phyloP scores from a whole-genome alignment of 805 yeast species.

The Lachancea waltii region DNA sequence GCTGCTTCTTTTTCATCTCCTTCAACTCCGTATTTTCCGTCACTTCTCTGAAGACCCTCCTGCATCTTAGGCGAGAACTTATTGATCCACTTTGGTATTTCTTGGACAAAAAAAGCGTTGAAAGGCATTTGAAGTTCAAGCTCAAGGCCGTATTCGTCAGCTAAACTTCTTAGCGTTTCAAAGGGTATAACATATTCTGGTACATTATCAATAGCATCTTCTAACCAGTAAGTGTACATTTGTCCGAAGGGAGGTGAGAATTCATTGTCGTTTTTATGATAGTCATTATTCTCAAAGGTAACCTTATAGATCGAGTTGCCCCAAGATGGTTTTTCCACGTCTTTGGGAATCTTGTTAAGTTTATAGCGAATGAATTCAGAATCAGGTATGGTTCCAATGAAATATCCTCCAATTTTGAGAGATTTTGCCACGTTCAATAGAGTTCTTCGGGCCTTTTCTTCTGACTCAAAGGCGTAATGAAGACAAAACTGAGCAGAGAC shows the following conservation, averaged over 20 bases:
- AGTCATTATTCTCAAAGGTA: constrained; percentile 66
- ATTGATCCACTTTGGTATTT: constrained; percentile 60
- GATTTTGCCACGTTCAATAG: constrained; percentile 71
- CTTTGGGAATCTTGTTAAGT: constrained; percentile 42
- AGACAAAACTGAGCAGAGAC: constrained; percentile 89
- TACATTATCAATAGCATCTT: constrained; percentile 93
- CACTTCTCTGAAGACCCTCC: constrained; percentile 65
- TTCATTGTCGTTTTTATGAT: constrained; percentile 58
- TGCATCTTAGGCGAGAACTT: constrained; percentile 53
- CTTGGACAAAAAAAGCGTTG: constrained; percentile 72
- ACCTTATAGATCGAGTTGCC: constrained; percentile 84
- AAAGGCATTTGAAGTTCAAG: constrained; percentile 70
- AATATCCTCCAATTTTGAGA: constrained; percentile 74
- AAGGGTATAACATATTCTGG: constrained; percentile 97
- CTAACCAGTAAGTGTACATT: constrained; percentile 69
- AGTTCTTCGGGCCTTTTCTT: constrained; percentile 66
- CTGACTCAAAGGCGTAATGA: constrained; percentile 91
- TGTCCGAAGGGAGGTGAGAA: constrained; percentile 78
- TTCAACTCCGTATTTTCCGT: constrained; percentile 79
- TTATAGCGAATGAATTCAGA: constrained; percentile 74
- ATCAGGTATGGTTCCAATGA: constrained; percentile 92
- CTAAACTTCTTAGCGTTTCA: constrained; percentile 74
- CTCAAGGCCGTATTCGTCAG: constrained; percentile 75
- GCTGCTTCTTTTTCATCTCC: constrained; percentile 88
- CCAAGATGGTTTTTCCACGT: constrained; percentile 55